Percentiles rank a stretch among this genome's conserved stretches.
These are phyloP conservation scores for Clarireedia homoeocarpa DNA, from an alignment of 2,329 filamentous ascomycete species.

Conservation along the genomic window DNA sequence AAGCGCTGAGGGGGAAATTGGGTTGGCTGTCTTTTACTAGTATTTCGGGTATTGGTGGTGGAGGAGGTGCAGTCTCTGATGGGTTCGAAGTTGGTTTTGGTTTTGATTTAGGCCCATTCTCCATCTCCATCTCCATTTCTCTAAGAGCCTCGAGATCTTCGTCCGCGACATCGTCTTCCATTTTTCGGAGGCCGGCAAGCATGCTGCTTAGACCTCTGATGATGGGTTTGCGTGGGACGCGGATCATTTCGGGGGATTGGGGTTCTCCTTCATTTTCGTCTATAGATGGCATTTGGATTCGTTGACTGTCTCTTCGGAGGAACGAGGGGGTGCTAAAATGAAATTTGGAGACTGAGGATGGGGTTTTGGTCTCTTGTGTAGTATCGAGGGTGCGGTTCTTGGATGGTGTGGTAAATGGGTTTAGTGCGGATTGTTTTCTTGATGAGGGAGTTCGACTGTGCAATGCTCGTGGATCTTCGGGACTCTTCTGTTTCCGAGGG, in stretches of 20 bases:
- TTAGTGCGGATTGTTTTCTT: constrained; percentile 53
- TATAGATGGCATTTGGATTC: constrained; percentile 40
- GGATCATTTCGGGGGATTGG: constrained; percentile 38
- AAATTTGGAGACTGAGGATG: constrained; percentile 45
- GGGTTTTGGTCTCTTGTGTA: constrained; percentile 34
- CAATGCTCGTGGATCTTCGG: constrained; percentile 6
- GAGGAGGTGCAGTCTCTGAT: neutral
- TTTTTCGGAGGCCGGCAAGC: constrained; percentile 59
- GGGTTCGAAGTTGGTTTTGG: constrained; percentile 17
- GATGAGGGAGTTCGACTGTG: constrained; percentile 38
- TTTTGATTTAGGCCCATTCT: constrained; percentile 11
- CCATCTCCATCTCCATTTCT: constrained; percentile 49
- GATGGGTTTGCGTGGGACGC: constrained; percentile 52
- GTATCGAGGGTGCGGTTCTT: constrained; percentile 38
- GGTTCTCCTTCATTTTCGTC: constrained; percentile 49
- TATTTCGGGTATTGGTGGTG: constrained; percentile 20
- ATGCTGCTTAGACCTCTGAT: constrained; percentile 66
- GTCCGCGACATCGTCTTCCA: constrained; percentile 62
- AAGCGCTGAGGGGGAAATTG: constrained; percentile 45
- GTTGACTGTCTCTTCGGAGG: constrained; percentile 44
- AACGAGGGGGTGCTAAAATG: constrained; percentile 66
- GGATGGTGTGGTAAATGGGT: constrained; percentile 59
- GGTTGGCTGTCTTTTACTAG: constrained; percentile 36
- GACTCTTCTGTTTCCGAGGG: constrained; percentile 27
- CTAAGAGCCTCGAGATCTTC: constrained; percentile 67